Evolutionary conservation across 2,329 filamentous ascomycete genomes (phyloP).

Genomic region (Paraphaeosphaeria minitans): DNA sequence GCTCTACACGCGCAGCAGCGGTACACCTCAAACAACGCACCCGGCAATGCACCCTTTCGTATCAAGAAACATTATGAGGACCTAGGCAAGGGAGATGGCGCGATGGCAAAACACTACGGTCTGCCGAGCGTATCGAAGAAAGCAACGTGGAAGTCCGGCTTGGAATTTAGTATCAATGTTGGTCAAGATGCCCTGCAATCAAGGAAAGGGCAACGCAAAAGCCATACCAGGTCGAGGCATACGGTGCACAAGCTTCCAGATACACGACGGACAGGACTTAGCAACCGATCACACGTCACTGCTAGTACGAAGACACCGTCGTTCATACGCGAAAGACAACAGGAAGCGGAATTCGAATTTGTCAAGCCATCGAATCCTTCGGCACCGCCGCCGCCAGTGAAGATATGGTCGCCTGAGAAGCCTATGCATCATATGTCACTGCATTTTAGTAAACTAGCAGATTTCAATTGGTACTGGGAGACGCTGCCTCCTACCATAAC

Average conservation of each 20-base stretch:
- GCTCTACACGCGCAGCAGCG: conserved; percentile 1
- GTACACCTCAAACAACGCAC: conserved; percentile 3
- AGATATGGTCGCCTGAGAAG: conserved; percentile 12
- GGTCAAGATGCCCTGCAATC: background rate
- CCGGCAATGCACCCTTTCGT: background rate
- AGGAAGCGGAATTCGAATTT: conserved; percentile 1
- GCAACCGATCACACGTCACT: background rate
- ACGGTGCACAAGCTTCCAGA: background rate
- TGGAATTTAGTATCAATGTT: conserved; percentile 1
- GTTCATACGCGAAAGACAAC: background rate
- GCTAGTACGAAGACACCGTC: background rate
- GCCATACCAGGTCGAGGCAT: too few relatives aligned
- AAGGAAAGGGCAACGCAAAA: background rate
- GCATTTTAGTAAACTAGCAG: conserved; percentile 15
- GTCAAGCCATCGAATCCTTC: conserved; percentile 25
- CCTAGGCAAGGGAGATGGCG: background rate
- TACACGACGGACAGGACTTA: background rate
- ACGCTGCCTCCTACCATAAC: conserved; percentile 31
- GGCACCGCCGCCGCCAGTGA: background rate
- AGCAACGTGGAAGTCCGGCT: background rate
- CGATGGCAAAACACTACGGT: background rate
- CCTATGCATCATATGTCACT: conserved; percentile 12
- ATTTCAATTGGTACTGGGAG: conserved; percentile 44
- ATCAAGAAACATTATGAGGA: conserved; percentile 2
- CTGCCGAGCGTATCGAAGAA: background rate